Evolutionary conservation across 192 early-diverging fungal species (phyloP).

Genomic region (Chytriomyces sp.): DNA sequence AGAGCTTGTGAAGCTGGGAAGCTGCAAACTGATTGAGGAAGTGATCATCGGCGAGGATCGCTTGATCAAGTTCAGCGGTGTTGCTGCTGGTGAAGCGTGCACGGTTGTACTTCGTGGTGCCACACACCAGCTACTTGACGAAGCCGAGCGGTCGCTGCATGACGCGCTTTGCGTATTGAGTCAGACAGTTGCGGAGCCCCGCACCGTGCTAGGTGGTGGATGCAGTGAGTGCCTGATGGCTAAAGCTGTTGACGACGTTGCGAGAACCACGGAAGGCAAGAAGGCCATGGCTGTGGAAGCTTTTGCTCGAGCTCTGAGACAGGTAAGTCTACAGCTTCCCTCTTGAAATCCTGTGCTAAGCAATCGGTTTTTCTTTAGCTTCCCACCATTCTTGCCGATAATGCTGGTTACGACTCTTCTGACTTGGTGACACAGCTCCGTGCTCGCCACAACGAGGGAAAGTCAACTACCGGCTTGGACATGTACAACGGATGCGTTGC

Average conservation of each 20-base stretch:
- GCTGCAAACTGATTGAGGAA: constrained; percentile 97
- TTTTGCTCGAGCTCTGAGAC: constrained; percentile 90
- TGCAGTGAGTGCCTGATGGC: constrained; percentile 98
- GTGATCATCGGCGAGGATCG: constrained; percentile 98
- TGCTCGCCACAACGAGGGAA: constrained; percentile 89
- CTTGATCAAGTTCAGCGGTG: constrained; percentile 95
- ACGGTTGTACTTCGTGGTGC: constrained; percentile 97
- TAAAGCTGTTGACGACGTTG: constrained; percentile 92
- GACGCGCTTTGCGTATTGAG: constrained; percentile 95
- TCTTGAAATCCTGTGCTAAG: not conserved
- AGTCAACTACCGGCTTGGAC: constrained; percentile 78
- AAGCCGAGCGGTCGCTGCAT: constrained; percentile 95
- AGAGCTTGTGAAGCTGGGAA: constrained; percentile 90
- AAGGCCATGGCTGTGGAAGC: constrained; percentile 92
- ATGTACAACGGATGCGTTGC: constrained; percentile 81
- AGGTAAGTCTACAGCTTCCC: constrained; percentile 32
- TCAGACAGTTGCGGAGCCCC: constrained; percentile 91
- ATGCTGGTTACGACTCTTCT: constrained; percentile 93
- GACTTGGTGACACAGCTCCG: constrained; percentile 91
- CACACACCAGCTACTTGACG: constrained; percentile 92
- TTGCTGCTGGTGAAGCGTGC: constrained; percentile 94
- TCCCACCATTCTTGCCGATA: constrained; percentile 96
- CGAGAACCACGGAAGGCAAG: constrained; percentile 90
- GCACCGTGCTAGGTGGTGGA: constrained; percentile 93
- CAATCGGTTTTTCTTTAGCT: constrained; percentile 56